Evolutionary conservation across 345 rosid species (phyloP).

Genomic region (Eucalyptus curtisii): DNA sequence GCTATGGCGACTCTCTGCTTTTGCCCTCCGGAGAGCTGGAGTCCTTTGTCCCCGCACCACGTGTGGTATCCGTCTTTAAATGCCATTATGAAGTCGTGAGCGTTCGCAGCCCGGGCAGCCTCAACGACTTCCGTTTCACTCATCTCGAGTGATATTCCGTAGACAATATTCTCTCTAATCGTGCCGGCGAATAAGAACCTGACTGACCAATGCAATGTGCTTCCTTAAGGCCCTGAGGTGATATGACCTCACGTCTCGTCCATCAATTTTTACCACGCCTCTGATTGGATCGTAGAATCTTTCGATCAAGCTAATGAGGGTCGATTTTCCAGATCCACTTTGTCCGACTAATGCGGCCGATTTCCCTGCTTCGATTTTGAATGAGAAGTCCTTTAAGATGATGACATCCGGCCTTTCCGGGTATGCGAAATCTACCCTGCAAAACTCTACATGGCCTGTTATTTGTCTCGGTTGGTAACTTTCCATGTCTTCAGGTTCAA

Average conservation of each 20-base stretch:
- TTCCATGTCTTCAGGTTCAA: constrained; percentile 48
- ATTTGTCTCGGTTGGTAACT: constrained; percentile 19
- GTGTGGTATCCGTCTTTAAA: constrained; percentile 47
- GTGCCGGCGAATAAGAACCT: constrained; percentile 58
- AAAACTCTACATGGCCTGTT: constrained; percentile 32
- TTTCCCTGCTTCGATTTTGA: constrained; percentile 35
- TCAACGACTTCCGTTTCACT: constrained; percentile 31
- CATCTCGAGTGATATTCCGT: constrained; percentile 14
- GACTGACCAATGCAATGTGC: constrained; percentile 61
- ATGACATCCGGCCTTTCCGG: constrained; percentile 37
- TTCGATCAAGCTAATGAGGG: constrained; percentile 44
- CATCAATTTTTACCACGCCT: constrained; percentile 40
- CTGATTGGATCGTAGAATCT: constrained; percentile 50
- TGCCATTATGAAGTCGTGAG: constrained; percentile 47
- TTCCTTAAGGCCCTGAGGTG: constrained; percentile 37
- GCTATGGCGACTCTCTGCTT: constrained; percentile 62
- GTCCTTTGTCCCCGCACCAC: constrained; percentile 43
- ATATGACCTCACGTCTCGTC: constrained; percentile 30
- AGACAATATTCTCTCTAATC: constrained; percentile 43
- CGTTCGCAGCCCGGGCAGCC: constrained; percentile 50
- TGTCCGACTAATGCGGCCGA: constrained; percentile 65
- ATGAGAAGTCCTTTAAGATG: constrained; percentile 37
- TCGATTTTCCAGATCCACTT: constrained; percentile 83
- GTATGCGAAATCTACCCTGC: constrained; percentile 41
- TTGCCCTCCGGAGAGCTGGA: constrained; percentile 63